Percentiles rank a stretch among this genome's conserved stretches.
Conservation (phyloP, 345 rosid genomes). For the Camelina laxa region DNA sequence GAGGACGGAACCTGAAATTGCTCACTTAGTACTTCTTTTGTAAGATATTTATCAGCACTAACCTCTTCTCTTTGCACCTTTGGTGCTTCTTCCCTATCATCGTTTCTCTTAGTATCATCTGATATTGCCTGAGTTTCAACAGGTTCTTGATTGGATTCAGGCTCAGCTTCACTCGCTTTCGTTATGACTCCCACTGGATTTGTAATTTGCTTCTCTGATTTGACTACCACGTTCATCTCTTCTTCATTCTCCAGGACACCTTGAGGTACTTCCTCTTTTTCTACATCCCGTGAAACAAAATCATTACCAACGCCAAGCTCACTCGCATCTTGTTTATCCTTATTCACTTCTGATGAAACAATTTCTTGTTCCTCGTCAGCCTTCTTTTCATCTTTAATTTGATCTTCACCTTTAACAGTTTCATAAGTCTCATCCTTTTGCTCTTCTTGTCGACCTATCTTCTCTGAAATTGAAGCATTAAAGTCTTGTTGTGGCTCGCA, state of each 20-base stretch:
- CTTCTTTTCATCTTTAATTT: slow-evolving; percentile 38
- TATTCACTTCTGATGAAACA: slow-evolving; percentile 1
- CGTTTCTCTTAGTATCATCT: slow-evolving; percentile 17
- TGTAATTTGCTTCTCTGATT: slow-evolving; percentile 22
- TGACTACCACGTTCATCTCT: slow-evolving; percentile 1
- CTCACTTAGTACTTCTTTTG: slow-evolving; percentile 35
- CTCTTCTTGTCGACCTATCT: slow-evolving; percentile 25
- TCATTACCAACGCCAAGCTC: slow-evolving; percentile 2
- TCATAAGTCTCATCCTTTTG: slow-evolving; percentile 39
- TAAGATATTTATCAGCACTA: slow-evolving; percentile 17
- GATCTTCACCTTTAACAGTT: slow-evolving; percentile 16
- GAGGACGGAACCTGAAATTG: slow-evolving; percentile 29
- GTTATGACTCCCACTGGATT: not conserved
- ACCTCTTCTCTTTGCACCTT: slow-evolving; percentile 19
- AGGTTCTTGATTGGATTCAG: slow-evolving; percentile 15
- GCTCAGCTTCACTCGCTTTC: slow-evolving; percentile 14
- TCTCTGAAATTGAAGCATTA: slow-evolving; percentile 10
- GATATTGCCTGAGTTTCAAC: slow-evolving; percentile 3
- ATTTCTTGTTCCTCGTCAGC: slow-evolving; percentile 32
- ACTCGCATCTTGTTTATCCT: slow-evolving; percentile 20
- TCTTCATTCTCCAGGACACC: slow-evolving; percentile 13
- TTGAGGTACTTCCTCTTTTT: slow-evolving; percentile 14
- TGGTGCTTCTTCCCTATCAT: not conserved
- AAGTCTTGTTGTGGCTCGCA: not conserved
- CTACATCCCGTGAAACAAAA: not conserved